Evolutionary conservation across 352 stramenopile species (phyloP), one percentile per base, ranked within the genome.

Genomic region (Phytophthora pinifolia): DNA sequence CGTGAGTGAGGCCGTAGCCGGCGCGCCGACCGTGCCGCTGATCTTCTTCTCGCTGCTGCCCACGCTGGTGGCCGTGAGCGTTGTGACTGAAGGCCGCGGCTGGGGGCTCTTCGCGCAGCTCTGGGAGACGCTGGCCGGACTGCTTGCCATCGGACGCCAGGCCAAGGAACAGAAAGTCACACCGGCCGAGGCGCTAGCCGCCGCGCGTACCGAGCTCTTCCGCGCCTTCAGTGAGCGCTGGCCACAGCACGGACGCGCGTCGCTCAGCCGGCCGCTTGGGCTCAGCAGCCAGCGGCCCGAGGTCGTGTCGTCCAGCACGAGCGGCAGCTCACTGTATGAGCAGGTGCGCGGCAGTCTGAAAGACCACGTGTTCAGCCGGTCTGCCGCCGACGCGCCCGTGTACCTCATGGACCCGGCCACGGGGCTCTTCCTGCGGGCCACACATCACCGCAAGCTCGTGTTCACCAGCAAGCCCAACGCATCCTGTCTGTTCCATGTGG

Each of bases 401-500:
- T 91, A 91, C 46, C 73, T 89, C 20, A 86, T 87, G 72, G 78
- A 91, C 55, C 57, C 72, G 13, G 52, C 50, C 3, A 84, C 65
- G 15, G 72, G 80, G 6, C 57, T 29, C 34, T 91, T 88, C 37
- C 37, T 91, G 32, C 68, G 67, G 31, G 76, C 83, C 5, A 89
- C 70, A 13, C 59, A 71, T n/a, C 72, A 88, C 38, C 64, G 82
- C 35, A 88, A 87, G 46, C 63, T 93, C 30, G 73, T 85, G 41
- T 74, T 93, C 36, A 90, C 80, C 1, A 60, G 22, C 18, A 67
- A 68, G 9, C 77, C 81, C 2, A 82, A 87, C 27, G 70, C 74
- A 0, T 82, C 79, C 30, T 90, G 83, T 35, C 51, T 91, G n/a
- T 93, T 93, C 54, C 67, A 89, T 29, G 71, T 89, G 17, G 72